Percentiles rank a stretch among this genome's conserved stretches.
Evolutionary conservation across 2,329 filamentous ascomycete genomes (phyloP).

Genomic region (Pleomassaria siparia): DNA sequence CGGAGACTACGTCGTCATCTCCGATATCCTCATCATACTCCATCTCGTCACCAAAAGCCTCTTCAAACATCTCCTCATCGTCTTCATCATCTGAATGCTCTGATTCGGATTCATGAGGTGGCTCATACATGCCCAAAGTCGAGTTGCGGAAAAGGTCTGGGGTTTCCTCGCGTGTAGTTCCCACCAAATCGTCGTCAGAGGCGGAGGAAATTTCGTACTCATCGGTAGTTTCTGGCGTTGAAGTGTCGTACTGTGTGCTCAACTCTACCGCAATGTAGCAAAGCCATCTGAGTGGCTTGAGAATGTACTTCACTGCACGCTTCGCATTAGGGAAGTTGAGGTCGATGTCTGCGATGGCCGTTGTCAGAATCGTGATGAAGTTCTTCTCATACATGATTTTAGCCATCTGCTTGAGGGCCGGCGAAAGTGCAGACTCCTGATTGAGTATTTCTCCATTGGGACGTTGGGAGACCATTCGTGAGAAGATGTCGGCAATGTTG

Average conservation of each 20-base stretch:
- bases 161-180: conserved; percentile 76
- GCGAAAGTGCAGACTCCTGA: conserved; percentile 39
- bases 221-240: conserved; percentile 64
- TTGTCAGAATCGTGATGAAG: conserved; percentile 83
- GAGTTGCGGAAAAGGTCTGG: conserved; percentile 97
- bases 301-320: conserved; percentile 92
- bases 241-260: conserved; percentile 78
- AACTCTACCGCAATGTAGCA: conserved; percentile 85
- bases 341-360: conserved; percentile 92
- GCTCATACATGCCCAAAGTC: conserved; percentile 90
- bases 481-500: conserved; percentile 86
- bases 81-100: conserved; percentile 64
- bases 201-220: conserved; percentile 92
- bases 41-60: conserved; percentile 70
- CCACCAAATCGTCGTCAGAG: conserved; percentile 81
- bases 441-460: conserved; percentile 38
- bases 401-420: conserved; percentile 79
- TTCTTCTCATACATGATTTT: conserved; percentile 99
- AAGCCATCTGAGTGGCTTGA: conserved; percentile 83
- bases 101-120: conserved; percentile 77
- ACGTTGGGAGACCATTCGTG: conserved; percentile 76
- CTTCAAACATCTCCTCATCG: conserved; percentile 82
- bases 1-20: conserved; percentile 70
- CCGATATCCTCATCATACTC: conserved; percentile 84
- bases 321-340: conserved; percentile 92